These are phyloP conservation scores for Pseudopithomyces maydicus DNA, from an alignment of 2,329 filamentous ascomycete species.

Conservation along the genomic window DNA sequence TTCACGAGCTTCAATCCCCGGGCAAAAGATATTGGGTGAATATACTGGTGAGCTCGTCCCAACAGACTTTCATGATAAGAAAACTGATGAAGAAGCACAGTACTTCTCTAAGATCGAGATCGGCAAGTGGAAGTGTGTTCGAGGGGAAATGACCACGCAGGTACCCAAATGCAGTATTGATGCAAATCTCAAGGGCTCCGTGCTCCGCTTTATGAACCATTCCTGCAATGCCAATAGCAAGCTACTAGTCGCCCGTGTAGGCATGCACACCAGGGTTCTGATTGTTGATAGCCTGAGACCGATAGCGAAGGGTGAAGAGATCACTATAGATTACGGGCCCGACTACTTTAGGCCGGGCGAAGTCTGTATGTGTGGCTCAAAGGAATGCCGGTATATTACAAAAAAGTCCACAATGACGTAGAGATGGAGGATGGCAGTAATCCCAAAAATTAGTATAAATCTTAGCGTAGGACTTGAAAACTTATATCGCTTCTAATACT, in stretches of 20 bases:
- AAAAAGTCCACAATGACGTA: neutral
- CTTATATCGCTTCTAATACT: too few species aligned
- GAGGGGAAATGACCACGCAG: neutral
- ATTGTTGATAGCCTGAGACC: neutral
- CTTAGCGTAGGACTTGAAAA: too few species aligned
- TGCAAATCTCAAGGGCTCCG: conserved; percentile 1
- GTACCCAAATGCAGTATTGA: conserved; percentile 6
- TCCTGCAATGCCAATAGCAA: conserved; percentile 10
- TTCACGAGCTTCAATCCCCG: neutral
- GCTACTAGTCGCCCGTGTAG: conserved; percentile 2
- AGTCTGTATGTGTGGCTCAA: neutral
- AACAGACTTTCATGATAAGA: too few species aligned
- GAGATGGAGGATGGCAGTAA: too few species aligned
- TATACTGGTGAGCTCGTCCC: conserved; percentile 2
- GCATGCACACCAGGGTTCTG: conserved; percentile 2
- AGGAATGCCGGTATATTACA: neutral
- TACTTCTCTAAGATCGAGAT: neutral
- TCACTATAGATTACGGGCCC: conserved; percentile 15
- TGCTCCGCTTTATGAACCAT: conserved; percentile 15
- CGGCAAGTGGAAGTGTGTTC: neutral
- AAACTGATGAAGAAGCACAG: neutral
- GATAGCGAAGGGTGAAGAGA: conserved; percentile 8
- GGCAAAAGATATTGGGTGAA: neutral
- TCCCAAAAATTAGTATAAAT: too few species aligned
- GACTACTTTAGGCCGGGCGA: conserved; percentile 3